Percentiles rank a stretch among this genome's conserved stretches.
These are phyloP conservation scores for Lachnellula subtilissima DNA, from an alignment of 2,329 filamentous ascomycete species.

Conservation along the genomic window DNA sequence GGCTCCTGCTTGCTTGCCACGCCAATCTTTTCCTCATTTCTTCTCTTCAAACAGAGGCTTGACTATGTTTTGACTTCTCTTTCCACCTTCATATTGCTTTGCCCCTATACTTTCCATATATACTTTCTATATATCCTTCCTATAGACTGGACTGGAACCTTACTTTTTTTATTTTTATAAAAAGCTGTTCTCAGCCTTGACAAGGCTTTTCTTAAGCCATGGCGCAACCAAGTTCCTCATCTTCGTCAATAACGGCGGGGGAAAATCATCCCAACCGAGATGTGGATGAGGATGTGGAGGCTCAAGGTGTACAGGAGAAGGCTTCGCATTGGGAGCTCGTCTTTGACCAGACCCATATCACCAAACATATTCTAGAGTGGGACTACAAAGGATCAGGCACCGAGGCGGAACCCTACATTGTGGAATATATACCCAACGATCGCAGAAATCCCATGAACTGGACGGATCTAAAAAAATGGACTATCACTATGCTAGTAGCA, in stretches of 20 bases:
- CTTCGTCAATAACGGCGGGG: constrained; percentile 11
- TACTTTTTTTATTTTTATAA: too few relatives aligned
- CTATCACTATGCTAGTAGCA: constrained; percentile 35
- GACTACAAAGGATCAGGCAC: constrained; percentile 37
- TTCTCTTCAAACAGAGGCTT: too few relatives aligned
- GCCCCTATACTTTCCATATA: too few relatives aligned
- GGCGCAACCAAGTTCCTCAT: constrained; percentile 4
- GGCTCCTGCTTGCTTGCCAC: too few relatives aligned
- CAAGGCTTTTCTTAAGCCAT: neutral
- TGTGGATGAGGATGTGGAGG: constrained; percentile 10
- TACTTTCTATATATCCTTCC: too few relatives aligned
- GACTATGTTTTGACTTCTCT: too few relatives aligned
- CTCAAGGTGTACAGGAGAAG: constrained; percentile 13
- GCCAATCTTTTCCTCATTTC: too few relatives aligned
- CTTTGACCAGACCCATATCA: constrained; percentile 41
- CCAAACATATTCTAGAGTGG: constrained; percentile 40
- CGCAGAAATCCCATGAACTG: constrained; percentile 38
- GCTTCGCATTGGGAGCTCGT: constrained; percentile 38
- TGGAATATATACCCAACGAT: constrained; percentile 40
- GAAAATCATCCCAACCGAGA: constrained; percentile 8
- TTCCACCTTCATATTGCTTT: too few relatives aligned
- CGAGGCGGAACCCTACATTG: constrained; percentile 38
- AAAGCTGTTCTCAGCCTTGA: neutral
- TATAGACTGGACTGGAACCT: too few relatives aligned
- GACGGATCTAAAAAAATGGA: constrained; percentile 35